Base-by-base conservation (phyloP, 345 rosid species). In the Salix udensis region DNA sequence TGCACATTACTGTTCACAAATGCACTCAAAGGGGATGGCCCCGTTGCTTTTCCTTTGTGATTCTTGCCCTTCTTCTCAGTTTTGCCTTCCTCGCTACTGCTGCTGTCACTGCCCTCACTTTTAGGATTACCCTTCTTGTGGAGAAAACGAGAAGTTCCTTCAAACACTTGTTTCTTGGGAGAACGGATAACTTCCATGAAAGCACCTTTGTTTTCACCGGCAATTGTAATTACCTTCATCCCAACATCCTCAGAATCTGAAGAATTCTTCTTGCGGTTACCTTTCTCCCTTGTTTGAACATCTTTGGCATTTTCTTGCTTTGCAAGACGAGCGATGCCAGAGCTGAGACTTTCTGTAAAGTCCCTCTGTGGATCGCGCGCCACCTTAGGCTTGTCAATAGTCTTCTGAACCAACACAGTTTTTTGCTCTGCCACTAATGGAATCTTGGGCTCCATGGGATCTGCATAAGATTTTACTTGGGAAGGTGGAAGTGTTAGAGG, bases 161-260 rank as follows among this genome's bases (percentile, higher is more conserved):
- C 76, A 40, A 79, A 82, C 1, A 44, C 67, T 19, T 80, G 36
- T 61, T 78, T 81, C 34, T 77, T 67, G 7, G 97, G 89, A 68
- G 98, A 86, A 4, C 73, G 81, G 72, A 82, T 68, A 8, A 96
- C 77, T 84, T 91, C 93, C 99, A 96, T 96, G 61, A 78, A 67
- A 39, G 99, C 99, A 9, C 99, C 99, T 83, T 82, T 90, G 88
- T 96, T 96, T 68, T 93, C 94, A 13, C 99, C 98, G 16, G 98
- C 91, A 66, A 96, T 84, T 70, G 96, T 96, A 26, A 96, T 88
- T 46, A 93, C 83, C 79, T 88, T 84, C 80, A 86, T 67, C 12
- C 91, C 84, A 5, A 23, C 44, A 64, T 80, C 85, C 19, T 89
- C 90, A 3, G 88, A 80, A 53, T 87, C 90, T 0, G 86, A 82